phyloP scores from a whole-genome alignment of 441 rosid genomes.

The Geranium incanum region DNA sequence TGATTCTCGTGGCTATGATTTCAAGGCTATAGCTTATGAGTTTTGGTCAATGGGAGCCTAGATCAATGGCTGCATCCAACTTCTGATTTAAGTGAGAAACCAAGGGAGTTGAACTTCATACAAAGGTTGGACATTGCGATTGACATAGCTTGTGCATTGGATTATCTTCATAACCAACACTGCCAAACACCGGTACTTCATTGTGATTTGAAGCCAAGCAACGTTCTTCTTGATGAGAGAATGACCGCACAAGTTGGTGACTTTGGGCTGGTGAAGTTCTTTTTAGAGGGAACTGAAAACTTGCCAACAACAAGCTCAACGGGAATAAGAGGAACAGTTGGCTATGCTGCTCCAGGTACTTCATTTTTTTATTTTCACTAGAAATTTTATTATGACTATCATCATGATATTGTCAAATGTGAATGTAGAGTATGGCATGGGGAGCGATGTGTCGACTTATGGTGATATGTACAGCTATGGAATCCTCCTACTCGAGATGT shows the following conservation, averaged over 20 bases:
- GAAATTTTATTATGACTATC: background rate
- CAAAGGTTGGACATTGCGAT: constrained; percentile 12
- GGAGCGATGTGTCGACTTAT: background rate
- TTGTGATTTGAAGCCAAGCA: constrained; percentile 19
- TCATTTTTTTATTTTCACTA: background rate
- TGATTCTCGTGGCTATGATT: background rate
- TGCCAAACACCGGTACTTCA: background rate
- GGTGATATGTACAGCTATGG: constrained; percentile 11
- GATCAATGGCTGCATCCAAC: constrained; percentile 5
- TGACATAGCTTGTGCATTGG: background rate
- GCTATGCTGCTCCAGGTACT: constrained; percentile 16
- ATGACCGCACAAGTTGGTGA: constrained; percentile 13
- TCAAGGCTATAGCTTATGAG: constrained; percentile 18
- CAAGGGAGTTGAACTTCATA: background rate
- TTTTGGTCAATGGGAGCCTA: constrained; percentile 16
- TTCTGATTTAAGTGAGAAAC: background rate
- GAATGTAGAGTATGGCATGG: constrained; percentile 11
- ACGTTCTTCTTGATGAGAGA: constrained; percentile 7
- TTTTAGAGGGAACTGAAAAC: rapidly evolving
- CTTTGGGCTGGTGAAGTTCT: constrained; percentile 10
- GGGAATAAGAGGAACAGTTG: background rate
- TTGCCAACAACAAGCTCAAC: background rate
- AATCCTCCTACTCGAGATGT: constrained; percentile 5
- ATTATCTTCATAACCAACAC: constrained; percentile 15
- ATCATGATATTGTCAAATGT: background rate